Conservation (phyloP, 2,329 filamentous ascomycete genomes). For the Trichoderma sp. region DNA sequence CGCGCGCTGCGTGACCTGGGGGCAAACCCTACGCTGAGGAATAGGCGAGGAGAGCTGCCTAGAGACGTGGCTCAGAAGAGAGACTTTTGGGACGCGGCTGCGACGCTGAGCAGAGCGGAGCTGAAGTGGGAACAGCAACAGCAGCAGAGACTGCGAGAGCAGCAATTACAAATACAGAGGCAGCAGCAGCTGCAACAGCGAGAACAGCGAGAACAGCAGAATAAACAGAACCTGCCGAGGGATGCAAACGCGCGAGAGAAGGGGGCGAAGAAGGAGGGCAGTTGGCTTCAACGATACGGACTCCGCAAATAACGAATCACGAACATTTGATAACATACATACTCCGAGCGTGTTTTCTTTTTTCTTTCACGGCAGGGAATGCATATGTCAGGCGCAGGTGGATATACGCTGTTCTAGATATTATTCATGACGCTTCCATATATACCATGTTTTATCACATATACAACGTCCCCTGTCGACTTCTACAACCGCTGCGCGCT, state of each 20-base stretch:
- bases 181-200: neutral
- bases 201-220: conserved; percentile 33
- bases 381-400: conserved; percentile 2
- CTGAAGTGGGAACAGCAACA: conserved; percentile 41
- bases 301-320: conserved; percentile 17
- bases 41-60: conserved; percentile 36
- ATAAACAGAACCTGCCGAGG: neutral
- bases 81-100: conserved; percentile 40
- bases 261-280: conserved; percentile 16
- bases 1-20: conserved; percentile 37
- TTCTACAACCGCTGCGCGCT: neutral
- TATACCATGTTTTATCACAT: neutral
- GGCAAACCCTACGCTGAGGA: conserved; percentile 38
- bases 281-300: conserved; percentile 15
- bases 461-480: too few relatives aligned
- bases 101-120: conserved; percentile 40
- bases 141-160: conserved; percentile 28
- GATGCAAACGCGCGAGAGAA: conserved; percentile 3
- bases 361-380: neutral
- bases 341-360: neutral
- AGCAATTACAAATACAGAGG: neutral
- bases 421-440: neutral
- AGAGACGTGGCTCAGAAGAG: conserved; percentile 40
- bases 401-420: neutral
- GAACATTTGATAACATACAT: neutral